These are phyloP conservation scores for Brassica hybrid DNA, from an alignment of 441 rosid species.

Conservation along the genomic window DNA sequence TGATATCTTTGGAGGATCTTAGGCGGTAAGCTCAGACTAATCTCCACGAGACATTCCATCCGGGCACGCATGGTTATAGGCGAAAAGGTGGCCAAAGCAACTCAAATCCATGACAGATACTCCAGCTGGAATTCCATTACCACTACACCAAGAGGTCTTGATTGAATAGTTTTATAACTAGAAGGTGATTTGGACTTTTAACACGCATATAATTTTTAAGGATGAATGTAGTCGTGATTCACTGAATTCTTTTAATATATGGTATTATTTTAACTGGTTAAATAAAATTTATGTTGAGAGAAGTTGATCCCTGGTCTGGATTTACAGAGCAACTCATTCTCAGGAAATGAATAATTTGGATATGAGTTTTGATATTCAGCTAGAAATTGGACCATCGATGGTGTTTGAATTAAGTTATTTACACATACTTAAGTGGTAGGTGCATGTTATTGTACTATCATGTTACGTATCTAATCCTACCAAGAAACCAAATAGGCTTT, in stretches of 20 bases:
- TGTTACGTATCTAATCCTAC: neutral
- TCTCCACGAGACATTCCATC: too few species aligned
- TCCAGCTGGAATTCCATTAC: too few species aligned
- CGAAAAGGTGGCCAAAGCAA: too few species aligned
- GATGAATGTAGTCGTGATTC: neutral
- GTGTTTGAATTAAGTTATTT: slow-evolving; percentile 9
- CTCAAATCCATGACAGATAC: too few species aligned
- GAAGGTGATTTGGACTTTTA: neutral
- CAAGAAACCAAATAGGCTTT: neutral
- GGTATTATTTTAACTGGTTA: neutral
- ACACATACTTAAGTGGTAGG: neutral
- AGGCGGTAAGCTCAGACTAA: too few species aligned
- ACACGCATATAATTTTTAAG: neutral
- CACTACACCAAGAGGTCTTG: too few species aligned
- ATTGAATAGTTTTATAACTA: too few species aligned
- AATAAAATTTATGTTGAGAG: neutral
- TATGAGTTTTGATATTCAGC: slow-evolving; percentile 11
- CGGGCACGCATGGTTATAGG: too few species aligned
- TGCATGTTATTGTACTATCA: neutral
- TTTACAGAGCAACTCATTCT: neutral
- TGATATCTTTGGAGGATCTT: too few species aligned
- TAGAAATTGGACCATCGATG: neutral
- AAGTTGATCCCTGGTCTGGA: neutral
- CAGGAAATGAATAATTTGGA: neutral
- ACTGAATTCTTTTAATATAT: neutral